Percentiles rank a stretch among this genome's conserved stretches.
Conservation (phyloP, 2,329 filamentous ascomycete species). For the Diaporthe nobilis region DNA sequence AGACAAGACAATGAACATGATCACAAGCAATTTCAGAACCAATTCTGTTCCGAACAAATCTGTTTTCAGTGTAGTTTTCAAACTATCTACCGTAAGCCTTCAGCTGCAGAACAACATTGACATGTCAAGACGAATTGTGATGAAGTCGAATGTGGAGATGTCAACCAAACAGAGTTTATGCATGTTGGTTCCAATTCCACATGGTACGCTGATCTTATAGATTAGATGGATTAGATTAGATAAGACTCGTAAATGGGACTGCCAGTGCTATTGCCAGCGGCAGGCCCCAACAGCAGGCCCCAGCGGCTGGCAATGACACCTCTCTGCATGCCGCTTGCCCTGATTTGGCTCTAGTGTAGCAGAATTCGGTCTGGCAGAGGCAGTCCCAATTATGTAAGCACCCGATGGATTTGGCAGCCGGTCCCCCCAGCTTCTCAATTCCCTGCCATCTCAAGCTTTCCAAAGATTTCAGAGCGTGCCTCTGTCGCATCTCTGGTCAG, state of each 20-base stretch:
- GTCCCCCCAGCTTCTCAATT: conserved; percentile 49
- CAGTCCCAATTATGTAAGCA: conserved; percentile 38
- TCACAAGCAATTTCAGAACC: neutral
- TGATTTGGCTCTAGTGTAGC: neutral
- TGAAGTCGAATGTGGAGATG: neutral
- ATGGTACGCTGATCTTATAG: conserved; percentile 1
- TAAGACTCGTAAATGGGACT: neutral
- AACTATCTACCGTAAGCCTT: neutral
- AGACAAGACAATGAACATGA: neutral
- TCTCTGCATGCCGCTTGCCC: neutral
- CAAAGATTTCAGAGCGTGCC: conserved; percentile 51
- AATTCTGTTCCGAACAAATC: neutral
- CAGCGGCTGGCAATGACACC: neutral
- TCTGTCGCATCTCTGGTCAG: conserved; percentile 14
- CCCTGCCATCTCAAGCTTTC: conserved; percentile 39
- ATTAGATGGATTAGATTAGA: conserved; percentile 42
- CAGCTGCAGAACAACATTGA: neutral
- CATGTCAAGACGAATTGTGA: neutral
- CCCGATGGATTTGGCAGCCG: conserved; percentile 51
- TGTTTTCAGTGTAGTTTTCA: neutral
- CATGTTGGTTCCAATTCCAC: conserved; percentile 3
- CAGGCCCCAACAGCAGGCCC: neutral
- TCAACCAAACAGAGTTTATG: neutral
- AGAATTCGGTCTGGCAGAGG: neutral
- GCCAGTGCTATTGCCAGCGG: too few species aligned